Evolutionary conservation across 23 red algal genomes (phyloP).

Genomic region (Gracilariopsis chorda): DNA sequence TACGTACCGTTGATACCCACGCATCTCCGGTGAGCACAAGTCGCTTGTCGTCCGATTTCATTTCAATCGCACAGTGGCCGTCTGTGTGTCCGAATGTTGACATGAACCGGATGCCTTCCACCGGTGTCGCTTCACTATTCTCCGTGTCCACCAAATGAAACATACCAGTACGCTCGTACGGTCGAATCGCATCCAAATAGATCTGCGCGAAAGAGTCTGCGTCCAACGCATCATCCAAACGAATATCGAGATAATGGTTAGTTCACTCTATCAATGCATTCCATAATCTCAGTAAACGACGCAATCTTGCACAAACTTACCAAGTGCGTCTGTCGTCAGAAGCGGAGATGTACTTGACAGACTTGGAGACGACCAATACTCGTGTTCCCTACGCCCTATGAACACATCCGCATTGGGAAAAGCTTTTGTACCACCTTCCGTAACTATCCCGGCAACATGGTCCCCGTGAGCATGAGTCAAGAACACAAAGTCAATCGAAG

Average conservation of each 20-base stretch:
- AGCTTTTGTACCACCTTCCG: constrained; percentile 1
- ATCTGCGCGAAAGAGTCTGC: not conserved
- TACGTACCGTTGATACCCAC: not conserved
- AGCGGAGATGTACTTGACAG: not conserved
- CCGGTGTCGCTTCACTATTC: not conserved
- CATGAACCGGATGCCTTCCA: not conserved
- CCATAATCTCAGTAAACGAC: too few species aligned
- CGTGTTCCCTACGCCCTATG: not conserved
- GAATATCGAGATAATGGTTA: too few species aligned
- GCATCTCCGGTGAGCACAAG: constrained; percentile 9
- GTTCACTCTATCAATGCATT: too few species aligned
- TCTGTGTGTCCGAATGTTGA: not conserved
- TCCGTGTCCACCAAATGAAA: not conserved
- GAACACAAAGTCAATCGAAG: constrained; percentile 21
- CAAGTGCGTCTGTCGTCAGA: not conserved
- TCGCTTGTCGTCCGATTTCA: not conserved
- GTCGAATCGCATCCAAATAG: not conserved
- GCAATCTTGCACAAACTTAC: too few species aligned
- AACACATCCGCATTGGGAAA: constrained; percentile 38
- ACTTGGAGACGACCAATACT: constrained; percentile 5
- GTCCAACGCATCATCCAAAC: too few species aligned
- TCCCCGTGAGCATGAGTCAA: constrained; percentile 33
- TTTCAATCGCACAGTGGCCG: constrained; percentile 23
- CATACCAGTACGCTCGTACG: not conserved
- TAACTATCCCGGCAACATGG: constrained; percentile 29